Base-by-base conservation (phyloP, 2,329 filamentous ascomycete genomes). In the Davidsoniella neocaledoniae region DNA sequence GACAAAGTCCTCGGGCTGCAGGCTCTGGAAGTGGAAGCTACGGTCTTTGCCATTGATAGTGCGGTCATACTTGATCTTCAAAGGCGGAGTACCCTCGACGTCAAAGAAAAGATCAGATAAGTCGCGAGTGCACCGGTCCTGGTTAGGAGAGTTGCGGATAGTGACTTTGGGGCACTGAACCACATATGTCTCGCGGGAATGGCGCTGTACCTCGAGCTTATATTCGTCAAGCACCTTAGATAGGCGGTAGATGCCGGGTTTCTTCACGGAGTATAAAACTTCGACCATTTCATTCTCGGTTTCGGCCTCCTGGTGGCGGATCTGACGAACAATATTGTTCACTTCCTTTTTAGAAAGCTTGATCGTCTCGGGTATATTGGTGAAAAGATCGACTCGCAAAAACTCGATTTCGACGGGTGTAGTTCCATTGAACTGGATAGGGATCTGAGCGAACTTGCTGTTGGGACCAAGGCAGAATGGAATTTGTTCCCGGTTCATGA, bases 351-450 rank as follows among this genome's bases (percentile, higher is more conserved):
- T 74, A 29, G 77, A 73, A 45, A 98, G 75, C 53, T 77, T 79
- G 55, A 96, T 81, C 0, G 77, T 82, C 64, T 95, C 88, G 55
- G 88, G 84, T 51, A 73, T 70, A 55, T 82, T 81, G 2, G 81
- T 86, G 5, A 90, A 82, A 33, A 95, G 73, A 61, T 96, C 90
- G 56, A 86, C 77, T 41, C 90, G 85, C 41, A 88, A 63, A n/a
- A 98, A 68, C 62, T 98, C 88, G 54, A 98, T 86, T 52, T 85
- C 75, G 55, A 87, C 81, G 1, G 91, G 93, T 33, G 83, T 77
- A 4, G 90, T 96, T 54, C 94, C 85, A 63, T 98, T 98, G 68
- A 98, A 88, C 60, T 80, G 83, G 43, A 98, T 84, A 1, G 90
- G 91, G 26, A 98, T 68, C 47, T 74, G 70, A 38, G 80, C 74